phyloP scores from a whole-genome alignment of 2,329 filamentous ascomycete species.

The Penicillium sp. region DNA sequence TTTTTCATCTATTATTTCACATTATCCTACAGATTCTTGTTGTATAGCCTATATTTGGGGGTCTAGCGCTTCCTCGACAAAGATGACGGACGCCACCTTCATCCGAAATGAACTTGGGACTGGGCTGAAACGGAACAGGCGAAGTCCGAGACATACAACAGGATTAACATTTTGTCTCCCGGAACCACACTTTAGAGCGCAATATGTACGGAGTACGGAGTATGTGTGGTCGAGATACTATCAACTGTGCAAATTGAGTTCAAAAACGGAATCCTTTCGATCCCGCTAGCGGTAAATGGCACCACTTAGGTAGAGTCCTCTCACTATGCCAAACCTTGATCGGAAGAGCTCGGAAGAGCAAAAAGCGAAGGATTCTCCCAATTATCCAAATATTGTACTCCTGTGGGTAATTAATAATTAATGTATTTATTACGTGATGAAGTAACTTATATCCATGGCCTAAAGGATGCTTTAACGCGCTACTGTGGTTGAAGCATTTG shows the following conservation, averaged over 20 bases:
- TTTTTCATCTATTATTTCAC: not conserved
- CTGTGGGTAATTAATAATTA: not conserved
- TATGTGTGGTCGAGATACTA: not conserved
- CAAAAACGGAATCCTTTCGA: not conserved
- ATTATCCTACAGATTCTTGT: not conserved
- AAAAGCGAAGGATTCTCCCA: not conserved
- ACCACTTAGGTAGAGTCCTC: not conserved
- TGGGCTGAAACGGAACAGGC: not conserved
- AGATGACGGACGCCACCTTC: not conserved
- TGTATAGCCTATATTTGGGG: not conserved
- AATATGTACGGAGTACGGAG: not conserved
- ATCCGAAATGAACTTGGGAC: not conserved
- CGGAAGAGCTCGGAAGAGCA: not conserved
- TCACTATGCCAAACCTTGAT: not conserved
- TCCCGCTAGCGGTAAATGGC: not conserved
- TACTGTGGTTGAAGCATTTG: not conserved
- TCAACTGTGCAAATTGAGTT: not conserved
- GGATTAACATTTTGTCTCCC: not conserved
- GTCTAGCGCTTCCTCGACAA: not conserved
- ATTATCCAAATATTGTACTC: not conserved
- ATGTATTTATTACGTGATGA: not conserved
- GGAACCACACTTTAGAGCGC: not conserved
- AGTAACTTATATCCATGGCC: not conserved
- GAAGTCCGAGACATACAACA: not conserved
- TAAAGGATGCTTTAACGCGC: not conserved